phyloP scores from a whole-genome alignment of 257 asterid species.

The Striga asiatica region DNA sequence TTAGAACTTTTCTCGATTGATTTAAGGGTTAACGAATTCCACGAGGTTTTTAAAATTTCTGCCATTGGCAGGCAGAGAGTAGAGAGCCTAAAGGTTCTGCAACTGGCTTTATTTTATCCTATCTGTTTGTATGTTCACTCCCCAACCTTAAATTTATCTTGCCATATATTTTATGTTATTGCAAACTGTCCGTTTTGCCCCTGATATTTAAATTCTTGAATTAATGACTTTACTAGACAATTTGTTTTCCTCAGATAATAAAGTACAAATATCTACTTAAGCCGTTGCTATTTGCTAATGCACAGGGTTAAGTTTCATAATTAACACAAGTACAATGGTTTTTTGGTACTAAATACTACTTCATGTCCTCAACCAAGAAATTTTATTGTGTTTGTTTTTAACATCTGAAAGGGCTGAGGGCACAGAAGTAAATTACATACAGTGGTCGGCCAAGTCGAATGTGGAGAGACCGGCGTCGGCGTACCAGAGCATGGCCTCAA shows the following conservation, averaged over 20 bases:
- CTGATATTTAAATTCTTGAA: neutral
- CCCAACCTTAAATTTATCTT: slow-evolving; percentile 3
- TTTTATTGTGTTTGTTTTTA: neutral
- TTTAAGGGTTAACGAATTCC: slow-evolving; percentile 20
- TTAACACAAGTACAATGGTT: too few species aligned
- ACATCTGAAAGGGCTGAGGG: slow-evolving; percentile 9
- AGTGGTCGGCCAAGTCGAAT: slow-evolving; percentile 97
- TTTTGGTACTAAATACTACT: too few species aligned
- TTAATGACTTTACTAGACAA: neutral
- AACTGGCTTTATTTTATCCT: slow-evolving; percentile 12
- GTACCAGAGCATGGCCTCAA: slow-evolving; percentile 77
- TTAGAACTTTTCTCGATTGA: slow-evolving; percentile 20
- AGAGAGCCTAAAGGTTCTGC: neutral
- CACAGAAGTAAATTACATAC: slow-evolving; percentile 31
- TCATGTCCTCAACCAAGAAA: neutral
- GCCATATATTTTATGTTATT: slow-evolving; percentile 3
- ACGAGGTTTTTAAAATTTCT: slow-evolving; percentile 23
- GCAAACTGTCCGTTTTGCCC: slow-evolving; percentile 18
- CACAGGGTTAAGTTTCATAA: too few species aligned
- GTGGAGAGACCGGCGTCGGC: slow-evolving; percentile 91
- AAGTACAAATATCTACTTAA: neutral
- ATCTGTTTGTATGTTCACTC: neutral
- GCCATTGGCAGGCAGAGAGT: slow-evolving; percentile 25
- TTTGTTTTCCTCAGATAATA: neutral
- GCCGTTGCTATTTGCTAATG: too few species aligned